A percentile compares a stretch with the other conserved stretches of the same genome.
phyloP scores from a whole-genome alignment of 495 filamentous ascomycete genomes.

The Chaetomium tenue region DNA sequence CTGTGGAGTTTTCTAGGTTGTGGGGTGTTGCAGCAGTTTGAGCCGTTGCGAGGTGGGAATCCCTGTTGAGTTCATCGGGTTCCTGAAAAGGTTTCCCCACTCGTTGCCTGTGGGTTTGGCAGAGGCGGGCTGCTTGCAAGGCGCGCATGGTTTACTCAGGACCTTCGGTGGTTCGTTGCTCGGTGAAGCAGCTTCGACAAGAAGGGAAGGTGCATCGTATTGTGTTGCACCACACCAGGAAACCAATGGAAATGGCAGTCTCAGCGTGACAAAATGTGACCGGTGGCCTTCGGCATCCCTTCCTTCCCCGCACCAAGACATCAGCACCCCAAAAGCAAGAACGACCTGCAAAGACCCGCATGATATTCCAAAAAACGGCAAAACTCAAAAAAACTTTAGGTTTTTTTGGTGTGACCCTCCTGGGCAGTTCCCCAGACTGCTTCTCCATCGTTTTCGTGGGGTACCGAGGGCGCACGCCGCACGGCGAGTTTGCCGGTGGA shows the following conservation, averaged over 20 bases:
- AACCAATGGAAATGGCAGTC: neutral
- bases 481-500: neutral
- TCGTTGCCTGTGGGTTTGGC: too few relatives aligned
- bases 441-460: constrained; percentile 2
- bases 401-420: neutral
- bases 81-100: neutral
- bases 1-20: neutral
- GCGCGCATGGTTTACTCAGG: neutral
- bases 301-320: neutral
- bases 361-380: neutral
- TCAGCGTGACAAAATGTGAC: too few relatives aligned
- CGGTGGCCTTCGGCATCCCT: neutral
- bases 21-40: constrained; percentile 9
- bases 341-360: neutral
- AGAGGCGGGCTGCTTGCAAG: too few relatives aligned
- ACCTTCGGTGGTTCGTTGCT: neutral
- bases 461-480: neutral
- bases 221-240: neutral
- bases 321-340: neutral
- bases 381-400: neutral
- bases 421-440: neutral
- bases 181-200: constrained; percentile 1
- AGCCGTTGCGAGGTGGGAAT: constrained; percentile 8
- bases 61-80: neutral
- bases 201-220: constrained; percentile 9